A percentile compares a stretch with the other conserved stretches of the same genome.
phyloP scores from a whole-genome alignment of 2,329 filamentous ascomycete species.

The Curvularia spicifera region DNA sequence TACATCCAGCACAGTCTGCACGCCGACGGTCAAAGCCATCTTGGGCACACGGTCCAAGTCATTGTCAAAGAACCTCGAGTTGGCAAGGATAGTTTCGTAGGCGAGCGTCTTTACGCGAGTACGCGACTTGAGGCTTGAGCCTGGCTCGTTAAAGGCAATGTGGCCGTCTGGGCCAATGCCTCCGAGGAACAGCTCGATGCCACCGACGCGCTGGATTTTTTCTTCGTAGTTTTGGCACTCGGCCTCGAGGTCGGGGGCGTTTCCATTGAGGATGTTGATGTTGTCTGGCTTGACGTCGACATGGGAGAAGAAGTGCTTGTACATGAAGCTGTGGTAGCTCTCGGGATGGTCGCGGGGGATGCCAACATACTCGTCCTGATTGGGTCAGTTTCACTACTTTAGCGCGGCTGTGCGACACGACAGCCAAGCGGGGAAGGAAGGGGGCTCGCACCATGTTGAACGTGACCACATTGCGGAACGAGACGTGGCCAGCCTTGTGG shows the following conservation, averaged over 20 bases:
- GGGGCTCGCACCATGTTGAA: conserved; percentile 78
- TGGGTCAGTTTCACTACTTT: conserved; percentile 29
- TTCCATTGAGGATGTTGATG: conserved; percentile 84
- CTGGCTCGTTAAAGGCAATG: conserved; percentile 90
- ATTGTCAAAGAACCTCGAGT: conserved; percentile 82
- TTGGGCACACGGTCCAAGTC: conserved; percentile 76
- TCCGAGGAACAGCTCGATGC: conserved; percentile 84
- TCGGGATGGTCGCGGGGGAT: conserved; percentile 82
- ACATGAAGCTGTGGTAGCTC: conserved; percentile 93
- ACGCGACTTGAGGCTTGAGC: conserved; percentile 75
- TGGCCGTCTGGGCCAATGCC: conserved; percentile 87
- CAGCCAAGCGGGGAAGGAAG: conserved; percentile 18
- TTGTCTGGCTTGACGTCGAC: conserved; percentile 82
- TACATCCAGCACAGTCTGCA: conserved; percentile 78
- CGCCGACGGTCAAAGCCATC: conserved; percentile 84
- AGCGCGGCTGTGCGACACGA: conserved; percentile 26
- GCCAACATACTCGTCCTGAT: conserved; percentile 82
- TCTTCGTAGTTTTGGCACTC: conserved; percentile 83
- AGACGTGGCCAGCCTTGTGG: conserved; percentile 76
- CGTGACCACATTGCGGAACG: conserved; percentile 86
- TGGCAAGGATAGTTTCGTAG: conserved; percentile 85
- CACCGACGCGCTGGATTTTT: conserved; percentile 74
- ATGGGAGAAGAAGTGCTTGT: conserved; percentile 87
- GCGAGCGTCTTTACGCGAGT: conserved; percentile 87
- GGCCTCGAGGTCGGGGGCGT: conserved; percentile 74